Conservation (phyloP, 1,284 basidiomycete genomes). For the Austroboletus niveus region DNA sequence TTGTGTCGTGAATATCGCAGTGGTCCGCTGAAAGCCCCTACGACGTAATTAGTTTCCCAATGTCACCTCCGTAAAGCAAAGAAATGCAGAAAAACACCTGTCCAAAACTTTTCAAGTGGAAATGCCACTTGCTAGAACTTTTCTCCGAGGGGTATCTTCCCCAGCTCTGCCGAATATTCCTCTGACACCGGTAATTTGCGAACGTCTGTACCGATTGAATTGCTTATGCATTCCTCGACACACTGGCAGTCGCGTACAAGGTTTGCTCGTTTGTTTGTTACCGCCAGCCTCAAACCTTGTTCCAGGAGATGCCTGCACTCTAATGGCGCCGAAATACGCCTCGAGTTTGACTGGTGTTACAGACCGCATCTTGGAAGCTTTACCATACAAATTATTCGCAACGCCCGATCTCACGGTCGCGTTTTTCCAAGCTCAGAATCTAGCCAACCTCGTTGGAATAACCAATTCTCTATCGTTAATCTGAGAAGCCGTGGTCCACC, state of each 20-base stretch:
- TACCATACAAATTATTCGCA: not conserved
- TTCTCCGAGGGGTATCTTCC: not conserved
- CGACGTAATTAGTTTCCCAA: no score
- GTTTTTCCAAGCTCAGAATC: constrained; percentile 14
- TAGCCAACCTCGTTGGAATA: not conserved
- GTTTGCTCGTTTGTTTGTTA: constrained; percentile 19
- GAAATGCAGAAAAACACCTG: not conserved
- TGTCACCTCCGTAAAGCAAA: no score
- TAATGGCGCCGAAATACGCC: constrained; percentile 3
- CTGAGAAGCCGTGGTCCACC: constrained; percentile 1
- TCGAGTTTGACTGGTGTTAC: constrained; percentile 10
- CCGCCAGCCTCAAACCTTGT: constrained; percentile 23
- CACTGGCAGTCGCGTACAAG: constrained; percentile 22
- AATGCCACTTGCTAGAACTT: not conserved
- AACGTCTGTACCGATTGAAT: constrained; percentile 26
- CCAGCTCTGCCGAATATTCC: not conserved
- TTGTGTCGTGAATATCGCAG: constrained; percentile 5
- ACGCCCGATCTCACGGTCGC: constrained; percentile 12
- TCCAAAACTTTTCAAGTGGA: no score
- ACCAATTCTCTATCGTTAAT: not conserved
- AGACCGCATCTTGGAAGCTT: not conserved
- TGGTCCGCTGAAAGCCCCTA: constrained; percentile 3
- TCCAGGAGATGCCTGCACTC: constrained; percentile 1
- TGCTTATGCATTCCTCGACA: constrained; percentile 17
- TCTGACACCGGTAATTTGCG: constrained; percentile 15